phyloP scores from a whole-genome alignment of 805 yeast genomes.

The Yarrowia phangngaensis region DNA sequence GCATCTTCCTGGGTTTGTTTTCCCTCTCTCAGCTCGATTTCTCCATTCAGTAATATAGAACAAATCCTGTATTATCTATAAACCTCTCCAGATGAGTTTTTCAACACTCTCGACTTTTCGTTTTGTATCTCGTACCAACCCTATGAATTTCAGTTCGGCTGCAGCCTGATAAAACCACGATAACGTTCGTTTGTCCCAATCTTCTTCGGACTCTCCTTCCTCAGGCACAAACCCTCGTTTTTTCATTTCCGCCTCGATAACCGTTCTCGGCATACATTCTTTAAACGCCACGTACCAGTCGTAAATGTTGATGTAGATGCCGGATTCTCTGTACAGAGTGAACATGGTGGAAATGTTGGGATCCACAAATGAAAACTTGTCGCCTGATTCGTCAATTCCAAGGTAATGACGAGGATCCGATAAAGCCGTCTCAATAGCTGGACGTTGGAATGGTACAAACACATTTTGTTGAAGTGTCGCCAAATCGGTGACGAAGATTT shows the following conservation, averaged over 20 bases:
- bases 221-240: constrained; percentile 7
- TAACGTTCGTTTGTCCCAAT: constrained; percentile 61
- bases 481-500: constrained; percentile 44
- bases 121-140: constrained; percentile 58
- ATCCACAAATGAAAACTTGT: constrained; percentile 37
- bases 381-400: constrained; percentile 30
- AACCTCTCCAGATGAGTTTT: constrained; percentile 66
- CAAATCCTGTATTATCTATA: constrained; percentile 38
- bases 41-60: constrained; percentile 31
- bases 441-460: constrained; percentile 47
- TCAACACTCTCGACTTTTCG: constrained; percentile 64
- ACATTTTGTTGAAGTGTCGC: constrained; percentile 39
- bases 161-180: constrained; percentile 75
- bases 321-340: constrained; percentile 74
- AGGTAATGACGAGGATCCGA: constrained; percentile 42
- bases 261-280: constrained; percentile 31
- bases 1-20: constrained; percentile 57
- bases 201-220: constrained; percentile 38
- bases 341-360: constrained; percentile 60
- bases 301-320: constrained; percentile 58
- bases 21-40: constrained; percentile 48
- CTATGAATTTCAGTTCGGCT: constrained; percentile 64
- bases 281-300: constrained; percentile 65
- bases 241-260: constrained; percentile 12
- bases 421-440: constrained; percentile 43